These are phyloP conservation scores for Solanum hybrid DNA, from an alignment of 305 asterid species.

Conservation along the genomic window DNA sequence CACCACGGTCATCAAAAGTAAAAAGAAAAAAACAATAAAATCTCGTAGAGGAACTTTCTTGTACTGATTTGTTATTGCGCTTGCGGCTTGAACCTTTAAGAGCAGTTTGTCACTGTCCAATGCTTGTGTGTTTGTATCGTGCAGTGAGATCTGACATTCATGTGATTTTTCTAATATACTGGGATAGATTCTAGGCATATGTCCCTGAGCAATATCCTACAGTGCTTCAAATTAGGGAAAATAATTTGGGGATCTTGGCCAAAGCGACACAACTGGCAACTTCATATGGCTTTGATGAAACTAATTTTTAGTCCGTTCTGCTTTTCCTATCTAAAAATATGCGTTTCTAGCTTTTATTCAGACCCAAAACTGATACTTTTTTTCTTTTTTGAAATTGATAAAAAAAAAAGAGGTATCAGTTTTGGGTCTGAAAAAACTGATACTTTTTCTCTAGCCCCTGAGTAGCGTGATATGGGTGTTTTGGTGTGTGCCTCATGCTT, in stretches of 20 bases:
- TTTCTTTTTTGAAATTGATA: too few species aligned
- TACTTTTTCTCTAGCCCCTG: constrained; percentile 29
- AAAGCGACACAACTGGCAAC: constrained; percentile 79
- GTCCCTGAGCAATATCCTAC: constrained; percentile 90
- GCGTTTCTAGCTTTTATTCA: not conserved
- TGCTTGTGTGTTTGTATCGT: not conserved
- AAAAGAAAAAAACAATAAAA: not conserved
- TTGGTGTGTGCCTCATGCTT: constrained; percentile 90
- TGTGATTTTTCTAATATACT: constrained; percentile 24
- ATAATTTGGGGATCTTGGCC: constrained; percentile 72
- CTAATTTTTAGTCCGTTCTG: constrained; percentile 72
- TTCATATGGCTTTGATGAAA: constrained; percentile 88
- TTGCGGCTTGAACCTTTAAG: not conserved
- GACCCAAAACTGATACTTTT: not conserved
- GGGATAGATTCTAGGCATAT: constrained; percentile 80
- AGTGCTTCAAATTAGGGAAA: constrained; percentile 93
- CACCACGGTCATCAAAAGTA: not conserved
- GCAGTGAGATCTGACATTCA: constrained; percentile 11
- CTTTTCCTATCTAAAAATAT: not conserved
- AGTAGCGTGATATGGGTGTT: constrained; percentile 97
- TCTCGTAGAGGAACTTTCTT: not conserved
- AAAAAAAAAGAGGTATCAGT: too few species aligned
- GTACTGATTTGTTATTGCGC: not conserved
- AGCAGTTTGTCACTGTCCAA: not conserved
- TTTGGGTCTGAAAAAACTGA: too few species aligned